These are phyloP conservation scores for Gyrodon tennesseensis DNA, from an alignment of 1,284 basidiomycete species.

Conservation along the genomic window DNA sequence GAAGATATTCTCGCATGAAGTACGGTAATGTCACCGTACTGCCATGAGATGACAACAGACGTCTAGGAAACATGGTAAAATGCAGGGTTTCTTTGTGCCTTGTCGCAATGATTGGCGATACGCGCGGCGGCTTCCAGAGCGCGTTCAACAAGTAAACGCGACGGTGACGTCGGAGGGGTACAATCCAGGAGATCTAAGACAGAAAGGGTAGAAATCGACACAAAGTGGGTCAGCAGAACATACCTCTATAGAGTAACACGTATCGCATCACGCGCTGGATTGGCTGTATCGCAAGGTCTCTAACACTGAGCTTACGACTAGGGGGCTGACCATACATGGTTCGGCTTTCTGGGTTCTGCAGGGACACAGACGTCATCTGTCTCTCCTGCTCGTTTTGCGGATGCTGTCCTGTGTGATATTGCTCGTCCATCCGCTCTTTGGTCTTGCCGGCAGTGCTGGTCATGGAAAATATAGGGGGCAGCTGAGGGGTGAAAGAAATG, in stretches of 20 bases:
- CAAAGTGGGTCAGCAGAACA: constrained; percentile 27
- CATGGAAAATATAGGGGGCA: constrained; percentile 27
- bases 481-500: constrained; percentile 15
- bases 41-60: neutral
- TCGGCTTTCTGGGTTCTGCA: constrained; percentile 6
- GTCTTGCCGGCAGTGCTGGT: constrained; percentile 12
- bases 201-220: constrained; percentile 1
- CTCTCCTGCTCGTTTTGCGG: constrained; percentile 1
- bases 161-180: constrained; percentile 50
- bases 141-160: constrained; percentile 55
- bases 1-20: constrained; percentile 1
- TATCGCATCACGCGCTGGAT: constrained; percentile 70
- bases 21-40: constrained; percentile 13
- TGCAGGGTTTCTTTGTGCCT: constrained; percentile 61
- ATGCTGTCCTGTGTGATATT: constrained; percentile 1
- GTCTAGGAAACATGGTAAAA: constrained; percentile 44
- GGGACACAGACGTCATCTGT: neutral
- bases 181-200: constrained; percentile 49
- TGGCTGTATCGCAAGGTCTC: constrained; percentile 68
- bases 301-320: constrained; percentile 34
- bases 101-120: constrained; percentile 65
- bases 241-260: constrained; percentile 65
- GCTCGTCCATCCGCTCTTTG: constrained; percentile 14
- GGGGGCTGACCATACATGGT: constrained; percentile 38
- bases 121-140: constrained; percentile 60